Conservation (phyloP, 257 asterid species). For the Solanum acaule region DNA sequence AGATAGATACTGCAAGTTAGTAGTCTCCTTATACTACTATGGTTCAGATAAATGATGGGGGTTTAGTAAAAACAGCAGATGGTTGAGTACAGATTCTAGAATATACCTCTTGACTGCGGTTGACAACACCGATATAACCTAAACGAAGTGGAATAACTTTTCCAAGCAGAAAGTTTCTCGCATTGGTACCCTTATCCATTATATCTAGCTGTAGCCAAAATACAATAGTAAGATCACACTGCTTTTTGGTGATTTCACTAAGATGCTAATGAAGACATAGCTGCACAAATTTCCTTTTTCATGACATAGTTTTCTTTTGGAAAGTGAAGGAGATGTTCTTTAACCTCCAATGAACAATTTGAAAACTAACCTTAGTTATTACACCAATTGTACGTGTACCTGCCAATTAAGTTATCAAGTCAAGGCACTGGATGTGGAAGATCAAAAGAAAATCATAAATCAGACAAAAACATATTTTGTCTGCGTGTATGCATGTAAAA, state of each 20-base stretch:
- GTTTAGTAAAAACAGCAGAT: neutral
- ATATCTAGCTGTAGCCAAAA: conserved; percentile 76
- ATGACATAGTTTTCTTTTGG: neutral
- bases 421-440: neutral
- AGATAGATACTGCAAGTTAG: neutral
- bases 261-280: neutral
- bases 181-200: conserved; percentile 98
- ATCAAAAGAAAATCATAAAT: neutral
- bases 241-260: neutral
- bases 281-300: neutral
- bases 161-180: conserved; percentile 84
- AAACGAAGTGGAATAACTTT: conserved; percentile 93
- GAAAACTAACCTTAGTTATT: conserved; percentile 63
- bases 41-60: neutral
- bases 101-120: conserved; percentile 94
- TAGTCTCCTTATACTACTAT: neutral
- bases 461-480: neutral
- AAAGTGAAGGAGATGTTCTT: neutral
- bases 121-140: conserved; percentile 92
- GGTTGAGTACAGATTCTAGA: neutral
- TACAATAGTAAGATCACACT: neutral
- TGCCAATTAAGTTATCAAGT: conserved; percentile 22
- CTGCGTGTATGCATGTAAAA: neutral
- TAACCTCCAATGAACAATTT: neutral
- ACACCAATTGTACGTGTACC: conserved; percentile 94